Evolutionary conservation across 2,329 filamentous ascomycete genomes (phyloP), one percentile per base, ranked within the genome.

Genomic region (Bertia moriformis): DNA sequence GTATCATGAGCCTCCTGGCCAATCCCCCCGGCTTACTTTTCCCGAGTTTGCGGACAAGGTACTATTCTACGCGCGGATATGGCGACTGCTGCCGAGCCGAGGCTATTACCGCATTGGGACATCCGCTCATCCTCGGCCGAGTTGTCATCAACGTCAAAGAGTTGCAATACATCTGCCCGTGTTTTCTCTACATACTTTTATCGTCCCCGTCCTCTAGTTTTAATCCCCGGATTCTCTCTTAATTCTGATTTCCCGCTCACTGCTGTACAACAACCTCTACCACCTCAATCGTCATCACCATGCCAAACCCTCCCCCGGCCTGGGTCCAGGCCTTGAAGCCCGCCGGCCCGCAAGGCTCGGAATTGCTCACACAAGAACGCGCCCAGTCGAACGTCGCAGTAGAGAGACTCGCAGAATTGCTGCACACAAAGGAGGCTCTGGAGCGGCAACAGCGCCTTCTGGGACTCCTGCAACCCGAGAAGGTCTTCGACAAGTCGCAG

Each of bases 401-500:
- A 15, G 69, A 80, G 42, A 71, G 76, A 51, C 64, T 88, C 5
- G 72, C 78, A 37, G 65, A 73, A 39, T 77, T 83, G 49, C 64
- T 88, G 37, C 81, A 83, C 56, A 81, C 78, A 17, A 73, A 74
- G 49, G 68, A 78, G 42, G 65, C 66, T 4, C 63, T 86, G 10
- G 65, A 77, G 41, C 65, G 71, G 33, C 76, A 78, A 49, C 59
- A 69, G 2, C 62, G 61, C 18, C 66, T 88, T 19, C 60, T 85
- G 4, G 59, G 69, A 37, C 66, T 84, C n/a, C 66, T 88, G 4
- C 62, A 77, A 48, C 55, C 66, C 0, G 79, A 88, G 42, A 71
- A 73, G 39, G 68, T 85, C 41, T 87, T 88, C 47, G 78, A 87
- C 58, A 88, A 87, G 61, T 75, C 75, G 3, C 75, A 81, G 46